phyloP scores from a whole-genome alignment of 2,329 filamentous ascomycete species.

The Ophiostoma populinum region DNA sequence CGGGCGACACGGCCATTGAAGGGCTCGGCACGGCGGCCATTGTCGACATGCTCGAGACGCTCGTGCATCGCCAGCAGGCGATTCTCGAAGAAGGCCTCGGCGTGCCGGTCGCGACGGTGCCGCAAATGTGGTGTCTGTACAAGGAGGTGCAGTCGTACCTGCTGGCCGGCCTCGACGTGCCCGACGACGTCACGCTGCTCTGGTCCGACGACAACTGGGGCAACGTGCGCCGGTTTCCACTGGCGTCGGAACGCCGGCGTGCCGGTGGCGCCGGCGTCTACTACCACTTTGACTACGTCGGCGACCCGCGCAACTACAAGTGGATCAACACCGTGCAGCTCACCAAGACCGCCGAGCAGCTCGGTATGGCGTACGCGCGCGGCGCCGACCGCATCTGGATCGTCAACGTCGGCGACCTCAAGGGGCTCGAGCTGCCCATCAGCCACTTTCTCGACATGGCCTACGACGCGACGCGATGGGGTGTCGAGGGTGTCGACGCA shows the following conservation, averaged over 20 bases:
- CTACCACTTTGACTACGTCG: conserved; percentile 40
- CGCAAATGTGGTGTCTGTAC: conserved; percentile 58
- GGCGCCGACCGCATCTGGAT: conserved; percentile 46
- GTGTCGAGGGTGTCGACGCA: conserved; percentile 30
- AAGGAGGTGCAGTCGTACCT: conserved; percentile 59
- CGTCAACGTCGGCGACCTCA: conserved; percentile 50
- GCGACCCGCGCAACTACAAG: conserved; percentile 30
- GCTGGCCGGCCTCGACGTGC: conserved; percentile 41
- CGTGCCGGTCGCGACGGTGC: conserved; percentile 32
- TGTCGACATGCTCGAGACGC: conserved; percentile 37
- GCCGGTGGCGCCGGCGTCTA: conserved; percentile 48
- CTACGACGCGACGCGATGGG: conserved; percentile 42
- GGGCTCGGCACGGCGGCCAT: conserved; percentile 38
- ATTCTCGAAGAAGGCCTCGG: conserved; percentile 39
- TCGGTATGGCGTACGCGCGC: conserved; percentile 40
- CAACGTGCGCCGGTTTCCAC: conserved; percentile 43
- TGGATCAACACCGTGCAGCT: conserved; percentile 50
- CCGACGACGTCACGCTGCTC: conserved; percentile 49
- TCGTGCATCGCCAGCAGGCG: conserved; percentile 41
- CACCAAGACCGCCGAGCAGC: conserved; percentile 41
- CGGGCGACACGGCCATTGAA: conserved; percentile 43
- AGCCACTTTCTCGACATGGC: conserved; percentile 51
- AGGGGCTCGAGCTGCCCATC: conserved; percentile 46
- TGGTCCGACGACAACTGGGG: conserved; percentile 58
- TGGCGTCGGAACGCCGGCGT: conserved; percentile 39